These are phyloP conservation scores for Flaveria linearis DNA, from an alignment of 129 eudicot species.

Conservation along the genomic window DNA sequence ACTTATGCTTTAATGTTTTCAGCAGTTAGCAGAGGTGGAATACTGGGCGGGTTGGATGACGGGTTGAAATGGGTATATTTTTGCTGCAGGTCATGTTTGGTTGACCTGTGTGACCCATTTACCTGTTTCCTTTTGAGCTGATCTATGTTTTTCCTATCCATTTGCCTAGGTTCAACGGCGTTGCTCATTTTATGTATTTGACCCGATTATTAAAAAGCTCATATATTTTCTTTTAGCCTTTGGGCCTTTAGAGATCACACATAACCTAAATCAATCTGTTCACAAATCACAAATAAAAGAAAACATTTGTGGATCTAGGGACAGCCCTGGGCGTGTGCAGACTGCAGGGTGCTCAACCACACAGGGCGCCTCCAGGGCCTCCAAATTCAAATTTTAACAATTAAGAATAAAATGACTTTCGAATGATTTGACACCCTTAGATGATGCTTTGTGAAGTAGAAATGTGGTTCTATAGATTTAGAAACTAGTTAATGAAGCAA, in stretches of 20 bases:
- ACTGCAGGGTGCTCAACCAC: not conserved
- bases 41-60: not conserved
- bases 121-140: not conserved
- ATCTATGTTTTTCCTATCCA: not conserved
- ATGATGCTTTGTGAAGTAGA: not conserved
- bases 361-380: not conserved
- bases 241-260: not conserved
- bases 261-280: not conserved
- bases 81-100: constrained; percentile 3
- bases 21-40: not conserved
- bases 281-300: not conserved
- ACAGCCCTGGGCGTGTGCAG: not conserved
- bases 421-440: not conserved
- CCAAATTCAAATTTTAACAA: not conserved
- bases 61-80: not conserved
- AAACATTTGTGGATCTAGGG: not conserved
- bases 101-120: not conserved
- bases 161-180: not conserved
- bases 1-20: constrained; percentile 8
- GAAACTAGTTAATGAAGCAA: constrained; percentile 1
- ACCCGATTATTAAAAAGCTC: not conserved
- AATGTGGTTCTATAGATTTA: not conserved
- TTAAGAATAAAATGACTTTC: not conserved
- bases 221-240: not conserved
- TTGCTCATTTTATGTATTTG: not conserved